Percentiles rank a stretch among this genome's conserved stretches.
These are phyloP conservation scores for Botryotinia narcissicola DNA, from an alignment of 2,329 filamentous ascomycete genomes.

Conservation along the genomic window DNA sequence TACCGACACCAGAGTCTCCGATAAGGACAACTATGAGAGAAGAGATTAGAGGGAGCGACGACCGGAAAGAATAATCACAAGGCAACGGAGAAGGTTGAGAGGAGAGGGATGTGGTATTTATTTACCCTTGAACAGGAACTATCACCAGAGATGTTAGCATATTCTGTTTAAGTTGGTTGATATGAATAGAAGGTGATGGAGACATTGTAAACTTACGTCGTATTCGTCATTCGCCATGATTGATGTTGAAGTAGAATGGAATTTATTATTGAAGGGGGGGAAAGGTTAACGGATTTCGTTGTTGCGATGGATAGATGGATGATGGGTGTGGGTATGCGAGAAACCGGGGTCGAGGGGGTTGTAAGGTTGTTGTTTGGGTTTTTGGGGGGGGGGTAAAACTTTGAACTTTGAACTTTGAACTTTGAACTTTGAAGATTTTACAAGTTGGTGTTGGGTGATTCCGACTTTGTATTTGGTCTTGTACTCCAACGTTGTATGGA, in stretches of 20 bases:
- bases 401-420: not conserved
- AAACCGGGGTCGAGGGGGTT: conserved; percentile 2
- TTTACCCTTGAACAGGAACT: conserved; percentile 99
- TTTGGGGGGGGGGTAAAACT: not conserved
- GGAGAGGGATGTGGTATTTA: conserved; percentile 35
- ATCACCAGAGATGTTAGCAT: conserved; percentile 40
- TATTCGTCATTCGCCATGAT: conserved; percentile 99
- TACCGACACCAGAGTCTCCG: conserved; percentile 98
- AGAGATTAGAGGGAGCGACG: conserved; percentile 35
- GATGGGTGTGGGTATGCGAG: conserved; percentile 22
- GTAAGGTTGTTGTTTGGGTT: not conserved
- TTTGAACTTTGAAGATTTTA: not conserved
- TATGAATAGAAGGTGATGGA: not conserved
- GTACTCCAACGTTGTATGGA: no score
- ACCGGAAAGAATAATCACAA: conserved; percentile 34
- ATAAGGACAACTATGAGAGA: conserved; percentile 84
- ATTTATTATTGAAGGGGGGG: conserved; percentile 24
- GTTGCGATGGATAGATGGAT: conserved; percentile 20
- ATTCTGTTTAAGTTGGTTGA: not conserved
- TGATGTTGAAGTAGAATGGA: conserved; percentile 39
- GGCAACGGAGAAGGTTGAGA: conserved; percentile 28
- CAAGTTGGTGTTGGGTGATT: not conserved
- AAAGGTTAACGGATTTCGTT: conserved; percentile 17
- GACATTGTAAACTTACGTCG: conserved; percentile 69
- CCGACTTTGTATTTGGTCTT: not conserved